phyloP scores from a whole-genome alignment of 106 monocot species.

The Iris macrosiphon region DNA sequence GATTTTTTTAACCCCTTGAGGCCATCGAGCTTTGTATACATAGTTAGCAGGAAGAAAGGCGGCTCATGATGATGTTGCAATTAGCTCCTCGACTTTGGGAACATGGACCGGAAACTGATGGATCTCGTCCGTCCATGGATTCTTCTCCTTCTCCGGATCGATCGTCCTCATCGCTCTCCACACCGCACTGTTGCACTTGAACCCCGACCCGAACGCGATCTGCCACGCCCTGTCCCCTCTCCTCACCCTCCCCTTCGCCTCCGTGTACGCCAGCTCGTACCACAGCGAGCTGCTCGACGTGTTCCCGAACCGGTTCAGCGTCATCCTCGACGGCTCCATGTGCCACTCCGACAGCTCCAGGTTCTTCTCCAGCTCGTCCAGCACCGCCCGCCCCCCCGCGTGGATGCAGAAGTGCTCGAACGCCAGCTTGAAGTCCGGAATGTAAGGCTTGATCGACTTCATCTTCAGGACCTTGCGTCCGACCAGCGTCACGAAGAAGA shows the following conservation, averaged over 20 bases:
- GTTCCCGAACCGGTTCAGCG: constrained; percentile 9
- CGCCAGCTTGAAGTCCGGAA: constrained; percentile 11
- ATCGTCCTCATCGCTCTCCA: constrained; percentile 9
- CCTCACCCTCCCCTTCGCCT: constrained; percentile 8
- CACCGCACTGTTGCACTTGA: constrained; percentile 13
- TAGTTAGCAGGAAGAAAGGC: no score
- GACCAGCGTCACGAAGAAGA: constrained; percentile 11
- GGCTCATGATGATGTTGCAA: no score
- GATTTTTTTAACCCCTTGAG: not conserved
- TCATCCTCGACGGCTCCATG: constrained; percentile 17
- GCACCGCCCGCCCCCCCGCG: constrained; percentile 10
- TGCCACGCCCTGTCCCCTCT: constrained; percentile 10
- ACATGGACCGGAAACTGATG: no score
- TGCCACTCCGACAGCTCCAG: constrained; percentile 9
- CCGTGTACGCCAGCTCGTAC: constrained; percentile 12
- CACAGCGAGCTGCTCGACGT: constrained; percentile 14
- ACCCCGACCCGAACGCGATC: constrained; percentile 12
- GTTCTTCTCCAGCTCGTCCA: constrained; percentile 10
- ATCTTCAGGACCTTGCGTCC: constrained; percentile 5
- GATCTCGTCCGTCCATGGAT: no score
- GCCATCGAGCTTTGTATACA: no score
- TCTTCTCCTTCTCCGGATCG: no score
- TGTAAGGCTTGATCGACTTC: constrained; percentile 8
- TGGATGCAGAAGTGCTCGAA: constrained; percentile 14
- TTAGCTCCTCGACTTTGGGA: no score